Conservation (phyloP, 2,329 filamentous ascomycete species). For the Arthrobotrys sphaeroides region DNA sequence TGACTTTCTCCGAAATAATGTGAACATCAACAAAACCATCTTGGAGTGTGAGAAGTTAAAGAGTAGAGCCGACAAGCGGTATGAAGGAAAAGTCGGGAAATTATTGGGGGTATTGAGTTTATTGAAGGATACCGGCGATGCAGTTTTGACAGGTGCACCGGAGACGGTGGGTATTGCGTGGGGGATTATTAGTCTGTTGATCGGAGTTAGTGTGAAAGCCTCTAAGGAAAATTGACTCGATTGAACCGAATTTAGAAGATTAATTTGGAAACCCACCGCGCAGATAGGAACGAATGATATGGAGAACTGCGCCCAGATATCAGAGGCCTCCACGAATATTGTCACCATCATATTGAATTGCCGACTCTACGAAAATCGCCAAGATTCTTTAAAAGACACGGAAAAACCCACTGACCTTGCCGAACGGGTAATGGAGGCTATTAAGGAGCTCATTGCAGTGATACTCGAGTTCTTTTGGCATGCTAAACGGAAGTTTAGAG, state of each 20-base stretch:
- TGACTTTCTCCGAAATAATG: conserved; percentile 27
- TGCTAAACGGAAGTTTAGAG: conserved; percentile 35
- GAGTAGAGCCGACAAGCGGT: conserved; percentile 6
- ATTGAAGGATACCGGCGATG: conserved; percentile 32
- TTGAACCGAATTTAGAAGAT: background rate
- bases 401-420: background rate
- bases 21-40: conserved; percentile 36
- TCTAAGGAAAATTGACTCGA: background rate
- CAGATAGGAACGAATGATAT: too few species aligned
- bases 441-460: conserved; percentile 26
- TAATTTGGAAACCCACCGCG: too few species aligned
- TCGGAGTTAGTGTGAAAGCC: conserved; percentile 10
- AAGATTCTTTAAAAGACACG: background rate
- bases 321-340: conserved; percentile 34
- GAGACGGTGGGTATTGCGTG: conserved; percentile 40
- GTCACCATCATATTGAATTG: conserved; percentile 40
- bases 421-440: conserved; percentile 16
- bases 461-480: conserved; percentile 47
- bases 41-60: conserved; percentile 31
- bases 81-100: conserved; percentile 22
- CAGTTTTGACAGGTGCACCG: conserved; percentile 22
- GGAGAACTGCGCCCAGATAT: conserved; percentile 40
- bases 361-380: conserved; percentile 40
- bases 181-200: conserved; percentile 36
- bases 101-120: conserved; percentile 33